Conservation (phyloP, 1,139 yeast genomes). For the Hansenula anomala region DNA sequence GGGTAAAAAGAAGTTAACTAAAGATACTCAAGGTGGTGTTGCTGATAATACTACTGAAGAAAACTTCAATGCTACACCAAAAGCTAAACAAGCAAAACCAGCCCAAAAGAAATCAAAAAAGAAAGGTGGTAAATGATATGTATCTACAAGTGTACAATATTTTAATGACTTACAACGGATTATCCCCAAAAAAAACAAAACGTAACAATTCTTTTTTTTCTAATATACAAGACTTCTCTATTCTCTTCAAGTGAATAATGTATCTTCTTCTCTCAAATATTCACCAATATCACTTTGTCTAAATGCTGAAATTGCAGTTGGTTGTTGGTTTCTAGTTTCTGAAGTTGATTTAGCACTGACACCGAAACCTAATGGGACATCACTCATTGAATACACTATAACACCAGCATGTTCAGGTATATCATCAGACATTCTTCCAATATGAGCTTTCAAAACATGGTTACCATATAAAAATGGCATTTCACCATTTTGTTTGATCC, state of each 20-base stretch:
- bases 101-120: constrained; percentile 20
- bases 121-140: constrained; percentile 27
- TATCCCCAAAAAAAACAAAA: background rate
- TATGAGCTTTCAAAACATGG: constrained; percentile 93
- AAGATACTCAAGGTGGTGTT: constrained; percentile 68
- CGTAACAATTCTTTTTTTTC: background rate
- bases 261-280: constrained; percentile 95
- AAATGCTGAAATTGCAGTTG: constrained; percentile 91
- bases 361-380: constrained; percentile 93
- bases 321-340: constrained; percentile 83
- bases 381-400: constrained; percentile 85
- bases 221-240: constrained; percentile 1
- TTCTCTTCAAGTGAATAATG: constrained; percentile 69
- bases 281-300: constrained; percentile 99
- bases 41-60: constrained; percentile 51
- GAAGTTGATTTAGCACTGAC: constrained; percentile 90
- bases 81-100: constrained; percentile 3
- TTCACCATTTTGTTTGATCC: constrained; percentile 97
- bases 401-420: constrained; percentile 98
- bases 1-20: constrained; percentile 47
- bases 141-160: background rate
- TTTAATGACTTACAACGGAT: constrained; percentile 1
- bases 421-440: constrained; percentile 95
- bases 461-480: constrained; percentile 98
- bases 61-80: constrained; percentile 20